Base-by-base conservation (phyloP, 768 basidiomycete species). In the Pulveroboletus sp. region DNA sequence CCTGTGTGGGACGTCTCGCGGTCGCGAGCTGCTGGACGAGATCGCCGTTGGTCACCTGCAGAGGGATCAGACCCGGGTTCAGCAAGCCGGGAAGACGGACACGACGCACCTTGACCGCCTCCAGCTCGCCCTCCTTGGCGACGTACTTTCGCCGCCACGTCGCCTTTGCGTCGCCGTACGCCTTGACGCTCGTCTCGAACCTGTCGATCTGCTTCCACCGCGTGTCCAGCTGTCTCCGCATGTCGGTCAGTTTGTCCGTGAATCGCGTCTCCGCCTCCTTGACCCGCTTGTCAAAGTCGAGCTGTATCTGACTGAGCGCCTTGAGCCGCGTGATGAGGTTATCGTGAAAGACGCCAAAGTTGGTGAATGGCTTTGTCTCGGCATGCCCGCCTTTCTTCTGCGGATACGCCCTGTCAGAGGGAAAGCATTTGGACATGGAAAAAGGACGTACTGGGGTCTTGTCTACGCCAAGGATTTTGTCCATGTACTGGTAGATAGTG, bases 401-500 rank as follows among this genome's bases (percentile, higher is more conserved):
- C 35, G 51, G 24, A 40, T 8, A 6, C 2, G 14, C 14, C 5
- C 21, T 26, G 37, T 52, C 28, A 52, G 36, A 12, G 3, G 27
- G 10, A 6, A 45, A 11, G 28, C 7, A 12, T 5, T 12, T 12
- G 43, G 21, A 17, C 6, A 35, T 12, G 5, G n/a, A 18, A 45
- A 39, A 48, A n/a, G 48, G 15, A 74, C 86, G 57, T 57, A 91
- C 88, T 35, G 86, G 83, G 0, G 85, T 86, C 74, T 86, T 90
- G 63, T 93, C 89, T 18, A 90, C 85, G 1, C 93, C 93, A 15
- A 94, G 74, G 57, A 96, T 92, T 73, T 87, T 89, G 59, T 96
- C 94, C 76, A 95, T 80, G 63, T 94, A 93, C 69, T 96, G 93
- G 67, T 92, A 96, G 26, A 96, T 89, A 8, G 91, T 92, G 58